Percentiles rank a stretch among this genome's conserved stretches.
phyloP scores from a whole-genome alignment of 2,329 filamentous ascomycete genomes.

The Endoconidiophora laricicola region DNA sequence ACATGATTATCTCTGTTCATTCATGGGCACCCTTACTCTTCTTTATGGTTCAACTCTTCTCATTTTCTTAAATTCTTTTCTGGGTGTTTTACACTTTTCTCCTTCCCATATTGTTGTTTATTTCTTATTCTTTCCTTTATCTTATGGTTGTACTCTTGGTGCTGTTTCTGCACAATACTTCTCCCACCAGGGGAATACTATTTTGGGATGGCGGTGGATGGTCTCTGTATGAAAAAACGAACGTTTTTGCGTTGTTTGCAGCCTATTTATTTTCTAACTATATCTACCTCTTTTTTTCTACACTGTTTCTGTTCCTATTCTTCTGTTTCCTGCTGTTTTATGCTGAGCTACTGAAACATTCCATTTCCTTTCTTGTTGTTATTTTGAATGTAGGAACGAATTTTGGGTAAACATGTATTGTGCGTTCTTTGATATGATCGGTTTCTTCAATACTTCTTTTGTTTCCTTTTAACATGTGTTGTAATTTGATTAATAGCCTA shows the following conservation, averaged over 20 bases:
- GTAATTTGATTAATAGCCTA: too few relatives aligned
- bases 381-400: not conserved
- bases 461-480: too few relatives aligned
- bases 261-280: too few relatives aligned
- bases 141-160: not conserved
- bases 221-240: conserved; percentile 12
- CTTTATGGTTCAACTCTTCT: not conserved
- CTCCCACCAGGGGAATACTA: not conserved
- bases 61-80: not conserved
- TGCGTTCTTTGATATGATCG: too few relatives aligned
- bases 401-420: too few relatives aligned
- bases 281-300: conserved; percentile 1
- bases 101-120: not conserved
- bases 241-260: conserved; percentile 2
- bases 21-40: not conserved
- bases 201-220: conserved; percentile 4
- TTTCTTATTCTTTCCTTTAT: conserved; percentile 2
- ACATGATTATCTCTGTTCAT: conserved; percentile 4
- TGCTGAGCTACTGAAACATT: not conserved
- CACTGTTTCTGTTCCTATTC: conserved; percentile 1
- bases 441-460: too few relatives aligned
- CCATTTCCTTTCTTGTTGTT: not conserved
- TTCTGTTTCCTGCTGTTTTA: not conserved
- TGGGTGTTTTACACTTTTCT: not conserved
- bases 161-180: not conserved